Evolutionary conservation across 2,329 filamentous ascomycete species (phyloP).

Genomic region (Sarocladiaceae sp.): DNA sequence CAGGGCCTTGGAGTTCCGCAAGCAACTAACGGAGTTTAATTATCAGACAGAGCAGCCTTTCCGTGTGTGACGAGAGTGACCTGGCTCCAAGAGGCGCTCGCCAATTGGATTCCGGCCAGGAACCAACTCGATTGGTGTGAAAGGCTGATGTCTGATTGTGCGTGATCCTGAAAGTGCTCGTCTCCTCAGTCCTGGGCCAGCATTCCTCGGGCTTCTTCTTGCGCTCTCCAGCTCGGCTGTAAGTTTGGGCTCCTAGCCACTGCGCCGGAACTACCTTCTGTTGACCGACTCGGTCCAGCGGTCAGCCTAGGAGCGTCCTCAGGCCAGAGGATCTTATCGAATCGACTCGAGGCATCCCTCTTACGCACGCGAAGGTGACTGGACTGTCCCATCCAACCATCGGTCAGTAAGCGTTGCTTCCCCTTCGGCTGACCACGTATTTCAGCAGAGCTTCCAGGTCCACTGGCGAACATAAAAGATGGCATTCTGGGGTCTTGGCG

Average conservation of each 20-base stretch:
- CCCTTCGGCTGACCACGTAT: slow-evolving; percentile 35
- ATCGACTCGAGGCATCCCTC: slow-evolving; percentile 69
- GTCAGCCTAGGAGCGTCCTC: slow-evolving; percentile 70
- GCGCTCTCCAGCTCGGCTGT: slow-evolving; percentile 51
- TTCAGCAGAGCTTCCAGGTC: slow-evolving; percentile 41
- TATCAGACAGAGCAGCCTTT: slow-evolving; percentile 27
- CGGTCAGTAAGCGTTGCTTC: slow-evolving; percentile 32
- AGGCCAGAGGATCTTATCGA: slow-evolving; percentile 68
- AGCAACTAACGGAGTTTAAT: background rate
- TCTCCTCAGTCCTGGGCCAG: background rate
- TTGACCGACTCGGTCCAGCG: slow-evolving; percentile 59
- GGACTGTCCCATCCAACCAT: slow-evolving; percentile 49
- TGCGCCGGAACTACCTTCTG: slow-evolving; percentile 31
- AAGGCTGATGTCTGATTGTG: slow-evolving; percentile 41
- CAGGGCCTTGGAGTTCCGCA: slow-evolving; percentile 11
- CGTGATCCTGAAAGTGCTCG: slow-evolving; percentile 33
- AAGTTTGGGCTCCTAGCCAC: slow-evolving; percentile 30
- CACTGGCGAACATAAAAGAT: slow-evolving; percentile 55
- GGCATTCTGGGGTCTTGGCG: slow-evolving; percentile 56
- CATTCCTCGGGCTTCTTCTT: slow-evolving; percentile 46
- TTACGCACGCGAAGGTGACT: slow-evolving; percentile 53
- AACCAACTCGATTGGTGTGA: slow-evolving; percentile 24
- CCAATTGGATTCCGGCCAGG: slow-evolving; percentile 40
- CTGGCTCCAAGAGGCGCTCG: slow-evolving; percentile 26
- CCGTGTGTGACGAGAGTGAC: slow-evolving; percentile 39